A percentile compares a stretch with the other conserved stretches of the same genome.
Evolutionary conservation across 2,329 filamentous ascomycete genomes (phyloP).

Genomic region (Cladorrhinum sp.): DNA sequence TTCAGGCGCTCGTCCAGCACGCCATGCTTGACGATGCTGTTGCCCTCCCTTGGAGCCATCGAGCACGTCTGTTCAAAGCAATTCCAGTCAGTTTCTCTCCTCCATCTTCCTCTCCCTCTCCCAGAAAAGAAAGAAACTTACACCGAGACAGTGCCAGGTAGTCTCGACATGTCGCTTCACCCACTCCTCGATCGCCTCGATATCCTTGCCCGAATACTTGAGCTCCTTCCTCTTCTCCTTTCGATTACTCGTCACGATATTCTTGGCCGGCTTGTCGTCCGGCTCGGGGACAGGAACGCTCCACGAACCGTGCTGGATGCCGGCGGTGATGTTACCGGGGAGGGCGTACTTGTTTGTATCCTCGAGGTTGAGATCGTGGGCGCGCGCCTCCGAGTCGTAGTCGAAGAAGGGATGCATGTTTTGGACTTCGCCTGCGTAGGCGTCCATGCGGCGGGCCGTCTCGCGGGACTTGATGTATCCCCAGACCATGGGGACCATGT

Average conservation of each 20-base stretch:
- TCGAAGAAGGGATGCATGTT: slow-evolving; percentile 69
- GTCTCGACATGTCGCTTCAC: slow-evolving; percentile 72
- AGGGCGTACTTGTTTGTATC: slow-evolving; percentile 76
- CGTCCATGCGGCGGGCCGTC: slow-evolving; percentile 73
- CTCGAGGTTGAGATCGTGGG: slow-evolving; percentile 69
- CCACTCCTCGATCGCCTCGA: slow-evolving; percentile 65
- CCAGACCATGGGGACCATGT: slow-evolving; percentile 84
- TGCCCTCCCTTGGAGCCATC: slow-evolving; percentile 73
- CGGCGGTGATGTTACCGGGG: slow-evolving; percentile 66
- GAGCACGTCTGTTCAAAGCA: slow-evolving; percentile 57
- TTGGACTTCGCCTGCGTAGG: slow-evolving; percentile 71
- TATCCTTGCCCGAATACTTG: slow-evolving; percentile 61
- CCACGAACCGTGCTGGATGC: slow-evolving; percentile 73
- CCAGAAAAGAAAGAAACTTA: slow-evolving; percentile 30
- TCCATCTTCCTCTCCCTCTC: no score
- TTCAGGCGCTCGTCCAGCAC: slow-evolving; percentile 75
- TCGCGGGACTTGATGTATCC: slow-evolving; percentile 79
- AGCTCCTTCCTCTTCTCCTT: slow-evolving; percentile 60
- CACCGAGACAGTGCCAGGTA: slow-evolving; percentile 64
- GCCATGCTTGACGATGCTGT: slow-evolving; percentile 76
- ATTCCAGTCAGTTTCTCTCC: neutral
- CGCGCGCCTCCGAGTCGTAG: slow-evolving; percentile 66
- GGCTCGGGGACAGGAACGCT: slow-evolving; percentile 54
- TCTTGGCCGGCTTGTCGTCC: slow-evolving; percentile 46
- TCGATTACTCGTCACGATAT: slow-evolving; percentile 60